Conservation (phyloP, 2,329 filamentous ascomycete species). For the Venturia carpophila region DNA sequence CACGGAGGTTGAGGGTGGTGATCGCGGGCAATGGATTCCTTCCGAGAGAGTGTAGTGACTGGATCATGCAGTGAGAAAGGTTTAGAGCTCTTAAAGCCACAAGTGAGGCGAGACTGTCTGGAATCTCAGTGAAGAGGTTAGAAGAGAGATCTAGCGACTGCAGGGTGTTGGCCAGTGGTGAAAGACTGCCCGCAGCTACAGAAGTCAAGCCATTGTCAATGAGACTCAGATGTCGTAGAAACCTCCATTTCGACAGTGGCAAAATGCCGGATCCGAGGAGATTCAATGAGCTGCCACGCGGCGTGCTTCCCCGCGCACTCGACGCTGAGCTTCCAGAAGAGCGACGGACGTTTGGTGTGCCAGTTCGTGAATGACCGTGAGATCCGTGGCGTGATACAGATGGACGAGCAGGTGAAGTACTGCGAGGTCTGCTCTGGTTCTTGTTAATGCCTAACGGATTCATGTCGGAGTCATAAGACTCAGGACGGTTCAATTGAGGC, state of each 20-base stretch:
- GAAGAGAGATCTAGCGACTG: constrained; percentile 87
- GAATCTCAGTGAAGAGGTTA: constrained; percentile 90
- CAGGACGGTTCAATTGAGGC: constrained; percentile 39
- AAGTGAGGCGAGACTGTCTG: constrained; percentile 78
- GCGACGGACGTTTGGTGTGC: constrained; percentile 66
- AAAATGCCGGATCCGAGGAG: constrained; percentile 63
- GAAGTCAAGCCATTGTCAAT: constrained; percentile 85
- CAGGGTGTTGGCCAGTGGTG: constrained; percentile 76
- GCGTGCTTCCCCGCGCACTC: constrained; percentile 49
- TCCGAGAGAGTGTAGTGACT: constrained; percentile 78
- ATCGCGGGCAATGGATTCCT: constrained; percentile 87
- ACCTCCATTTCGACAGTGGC: constrained; percentile 86
- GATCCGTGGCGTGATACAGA: constrained; percentile 65
- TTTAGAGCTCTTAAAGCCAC: constrained; percentile 88
- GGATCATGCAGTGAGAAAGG: constrained; percentile 95
- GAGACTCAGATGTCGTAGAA: constrained; percentile 82
- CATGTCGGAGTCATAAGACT: constrained; percentile 43
- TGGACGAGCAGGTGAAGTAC: constrained; percentile 74
- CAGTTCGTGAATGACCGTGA: constrained; percentile 55
- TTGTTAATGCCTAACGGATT: constrained; percentile 42
- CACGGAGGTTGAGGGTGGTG: constrained; percentile 82
- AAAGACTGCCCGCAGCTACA: constrained; percentile 65
- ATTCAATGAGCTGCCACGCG: constrained; percentile 66
- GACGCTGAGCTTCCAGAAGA: constrained; percentile 94
- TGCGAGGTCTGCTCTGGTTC: constrained; percentile 49